Evolutionary conservation across 129 eudicot genomes (phyloP).

Genomic region (Chrysanthemum makinoi): DNA sequence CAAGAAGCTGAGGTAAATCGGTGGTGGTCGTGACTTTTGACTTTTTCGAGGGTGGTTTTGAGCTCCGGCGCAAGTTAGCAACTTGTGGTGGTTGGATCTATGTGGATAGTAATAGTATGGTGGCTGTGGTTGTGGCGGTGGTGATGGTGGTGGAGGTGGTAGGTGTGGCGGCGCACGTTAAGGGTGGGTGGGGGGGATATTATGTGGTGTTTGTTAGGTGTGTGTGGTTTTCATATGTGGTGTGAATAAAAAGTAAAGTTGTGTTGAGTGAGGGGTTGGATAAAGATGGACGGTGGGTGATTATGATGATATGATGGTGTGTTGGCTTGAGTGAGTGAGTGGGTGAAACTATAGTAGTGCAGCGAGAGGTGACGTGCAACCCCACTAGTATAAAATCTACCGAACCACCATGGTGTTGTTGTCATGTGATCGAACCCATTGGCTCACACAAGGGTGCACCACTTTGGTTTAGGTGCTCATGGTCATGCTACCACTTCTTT

Average conservation of each 20-base stretch:
- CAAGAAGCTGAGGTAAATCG: background rate
- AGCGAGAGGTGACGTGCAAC: no score
- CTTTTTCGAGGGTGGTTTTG: background rate
- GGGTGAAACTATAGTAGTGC: no score
- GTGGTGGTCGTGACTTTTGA: background rate
- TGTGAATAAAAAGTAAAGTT: slow-evolving; percentile 9
- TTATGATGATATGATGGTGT: no score
- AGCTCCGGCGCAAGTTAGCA: slow-evolving; percentile 17
- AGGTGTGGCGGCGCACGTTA: no score
- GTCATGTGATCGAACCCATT: no score
- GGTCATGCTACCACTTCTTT: no score
- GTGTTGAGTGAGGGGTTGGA: slow-evolving; percentile 20
- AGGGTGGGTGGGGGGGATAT: no score
- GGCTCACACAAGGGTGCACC: no score
- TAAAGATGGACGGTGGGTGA: slow-evolving; percentile 28
- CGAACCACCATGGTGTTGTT: no score
- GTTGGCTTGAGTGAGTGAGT: no score
- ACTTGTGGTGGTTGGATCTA: background rate
- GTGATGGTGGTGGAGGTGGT: background rate
- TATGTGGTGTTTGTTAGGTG: background rate
- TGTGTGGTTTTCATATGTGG: background rate
- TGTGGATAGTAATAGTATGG: background rate
- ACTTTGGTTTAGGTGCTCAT: no score
- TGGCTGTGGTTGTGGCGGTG: background rate
- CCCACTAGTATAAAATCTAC: no score